Conservation (phyloP, 164 flowering plant species). For the Stephania cephalantha region DNA sequence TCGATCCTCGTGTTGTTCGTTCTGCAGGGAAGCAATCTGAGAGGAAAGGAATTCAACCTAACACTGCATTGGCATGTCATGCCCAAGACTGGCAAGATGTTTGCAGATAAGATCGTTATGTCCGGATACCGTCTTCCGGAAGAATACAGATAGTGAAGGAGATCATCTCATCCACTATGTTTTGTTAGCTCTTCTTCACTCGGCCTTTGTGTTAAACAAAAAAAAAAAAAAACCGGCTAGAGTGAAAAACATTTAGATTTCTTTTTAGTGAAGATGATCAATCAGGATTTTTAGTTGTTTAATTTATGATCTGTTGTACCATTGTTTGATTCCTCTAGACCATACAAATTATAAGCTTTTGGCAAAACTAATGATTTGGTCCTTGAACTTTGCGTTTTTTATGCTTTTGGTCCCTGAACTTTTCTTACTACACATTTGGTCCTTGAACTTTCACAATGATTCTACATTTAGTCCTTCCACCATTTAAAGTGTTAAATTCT, state of each 20-base stretch:
- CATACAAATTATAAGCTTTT: no score
- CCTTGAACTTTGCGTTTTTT: no score
- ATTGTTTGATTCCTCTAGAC: no score
- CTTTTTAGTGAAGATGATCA: neutral
- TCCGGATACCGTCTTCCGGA: slow-evolving; percentile 72
- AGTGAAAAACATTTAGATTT: neutral
- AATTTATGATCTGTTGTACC: no score
- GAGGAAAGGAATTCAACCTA: slow-evolving; percentile 71
- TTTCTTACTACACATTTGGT: no score
- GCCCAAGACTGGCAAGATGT: slow-evolving; percentile 99
- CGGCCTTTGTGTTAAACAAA: neutral
- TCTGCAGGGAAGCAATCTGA: slow-evolving; percentile 70
- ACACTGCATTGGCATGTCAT: slow-evolving; percentile 95
- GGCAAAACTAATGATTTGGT: no score
- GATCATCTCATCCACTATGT: neutral
- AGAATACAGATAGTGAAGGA: slow-evolving; percentile 46
- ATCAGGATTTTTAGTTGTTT: neutral
- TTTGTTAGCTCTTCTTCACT: neutral
- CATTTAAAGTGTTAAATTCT: no score
- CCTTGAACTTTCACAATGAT: no score
- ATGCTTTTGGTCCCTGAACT: no score
- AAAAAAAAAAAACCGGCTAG: neutral
- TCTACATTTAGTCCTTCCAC: no score
- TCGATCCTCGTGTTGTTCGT: neutral
- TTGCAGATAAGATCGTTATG: slow-evolving; percentile 75